phyloP scores from a whole-genome alignment of 2,329 filamentous ascomycete species.

The Stagonosporopsis chrysanthemi region DNA sequence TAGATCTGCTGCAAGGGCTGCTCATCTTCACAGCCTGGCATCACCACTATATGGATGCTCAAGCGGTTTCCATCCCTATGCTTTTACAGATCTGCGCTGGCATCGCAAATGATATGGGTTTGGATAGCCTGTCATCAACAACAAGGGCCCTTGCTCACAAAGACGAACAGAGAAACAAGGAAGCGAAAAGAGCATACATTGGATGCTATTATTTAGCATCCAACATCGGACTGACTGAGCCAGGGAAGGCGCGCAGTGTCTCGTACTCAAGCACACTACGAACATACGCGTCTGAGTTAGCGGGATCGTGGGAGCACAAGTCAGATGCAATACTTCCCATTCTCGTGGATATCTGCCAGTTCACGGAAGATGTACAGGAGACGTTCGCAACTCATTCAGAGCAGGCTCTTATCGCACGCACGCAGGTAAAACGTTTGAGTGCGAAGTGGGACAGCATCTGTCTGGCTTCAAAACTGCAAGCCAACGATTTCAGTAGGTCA shows the following conservation, averaged over 20 bases:
- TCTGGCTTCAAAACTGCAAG: constrained; percentile 37
- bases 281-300: constrained; percentile 43
- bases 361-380: constrained; percentile 47
- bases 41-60: constrained; percentile 47
- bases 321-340: constrained; percentile 42
- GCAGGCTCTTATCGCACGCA: constrained; percentile 40
- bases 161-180: constrained; percentile 35
- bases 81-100: constrained; percentile 45
- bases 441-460: constrained; percentile 46
- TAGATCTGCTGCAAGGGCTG: constrained; percentile 44
- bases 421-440: constrained; percentile 43
- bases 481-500: constrained; percentile 41
- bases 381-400: constrained; percentile 39
- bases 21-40: constrained; percentile 49
- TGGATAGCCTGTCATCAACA: constrained; percentile 39
- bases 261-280: constrained; percentile 39
- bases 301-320: constrained; percentile 40
- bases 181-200: constrained; percentile 46
- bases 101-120: constrained; percentile 41
- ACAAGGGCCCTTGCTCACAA: constrained; percentile 30
- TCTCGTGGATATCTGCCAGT: constrained; percentile 44
- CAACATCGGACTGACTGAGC: constrained; percentile 38
- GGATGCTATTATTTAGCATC: constrained; percentile 47
- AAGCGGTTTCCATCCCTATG: constrained; percentile 45
- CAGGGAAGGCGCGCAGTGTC: constrained; percentile 32